Conservation (phyloP, 2,329 filamentous ascomycete species). For the Pezicula radicicola region DNA sequence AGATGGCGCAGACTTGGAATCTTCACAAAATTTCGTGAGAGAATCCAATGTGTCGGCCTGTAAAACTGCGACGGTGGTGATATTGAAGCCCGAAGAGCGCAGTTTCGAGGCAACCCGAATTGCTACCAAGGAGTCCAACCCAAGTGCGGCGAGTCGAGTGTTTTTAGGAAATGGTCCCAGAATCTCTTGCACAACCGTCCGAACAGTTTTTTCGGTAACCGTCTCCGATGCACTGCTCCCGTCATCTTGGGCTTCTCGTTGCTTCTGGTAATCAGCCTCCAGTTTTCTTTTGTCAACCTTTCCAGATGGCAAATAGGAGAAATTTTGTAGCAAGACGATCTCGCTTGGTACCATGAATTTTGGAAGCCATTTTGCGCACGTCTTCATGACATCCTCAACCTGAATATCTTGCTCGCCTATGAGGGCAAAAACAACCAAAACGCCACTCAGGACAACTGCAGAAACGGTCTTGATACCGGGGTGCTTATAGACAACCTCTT, state of each 20-base stretch:
- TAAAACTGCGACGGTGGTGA: conserved; percentile 61
- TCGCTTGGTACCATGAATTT: conserved; percentile 81
- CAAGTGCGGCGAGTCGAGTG: conserved; percentile 47
- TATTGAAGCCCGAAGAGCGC: conserved; percentile 49
- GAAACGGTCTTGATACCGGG: conserved; percentile 62
- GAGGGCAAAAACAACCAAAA: conserved; percentile 66
- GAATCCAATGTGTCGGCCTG: conserved; percentile 44
- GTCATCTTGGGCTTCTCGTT: conserved; percentile 7
- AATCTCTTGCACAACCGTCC: conserved; percentile 15
- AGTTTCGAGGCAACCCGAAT: conserved; percentile 64
- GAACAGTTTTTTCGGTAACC: conserved; percentile 13
- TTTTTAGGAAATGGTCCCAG: conserved; percentile 22
- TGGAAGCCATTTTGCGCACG: conserved; percentile 74
- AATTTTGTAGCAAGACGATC: conserved; percentile 57
- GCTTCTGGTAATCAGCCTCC: conserved; percentile 48
- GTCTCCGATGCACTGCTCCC: conserved; percentile 23
- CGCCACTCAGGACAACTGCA: conserved; percentile 63
- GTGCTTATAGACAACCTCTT: conserved; percentile 63
- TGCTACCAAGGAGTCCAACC: conserved; percentile 64
- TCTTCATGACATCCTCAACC: conserved; percentile 46
- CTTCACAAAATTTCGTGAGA: conserved; percentile 31
- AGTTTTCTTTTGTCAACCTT: conserved; percentile 74
- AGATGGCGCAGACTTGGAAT: conserved; percentile 7
- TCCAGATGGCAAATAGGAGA: conserved; percentile 78
- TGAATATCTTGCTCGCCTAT: conserved; percentile 34